Base-by-base conservation (phyloP, 768 basidiomycete genomes). In the Suillus ampliporus region DNA sequence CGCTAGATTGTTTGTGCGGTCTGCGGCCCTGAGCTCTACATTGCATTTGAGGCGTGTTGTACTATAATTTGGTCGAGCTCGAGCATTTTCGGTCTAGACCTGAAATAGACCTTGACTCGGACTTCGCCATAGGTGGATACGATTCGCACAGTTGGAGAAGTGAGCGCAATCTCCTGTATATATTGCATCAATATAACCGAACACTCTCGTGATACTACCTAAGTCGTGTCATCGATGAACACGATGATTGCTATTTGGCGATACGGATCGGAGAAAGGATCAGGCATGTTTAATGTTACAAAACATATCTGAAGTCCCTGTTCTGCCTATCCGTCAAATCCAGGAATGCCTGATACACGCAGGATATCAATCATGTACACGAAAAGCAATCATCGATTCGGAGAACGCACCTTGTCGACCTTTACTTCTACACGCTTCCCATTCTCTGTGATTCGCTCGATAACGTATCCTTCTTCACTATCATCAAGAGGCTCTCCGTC, bases 261-360 rank as follows among this genome's bases (percentile, higher is more conserved):
- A 46, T 11, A 21, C 13, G 23, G n/a, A 26, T 47, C 13, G 7
- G 23, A 47, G 21, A 46, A 46, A 13, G 21, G 44, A 46, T 46
- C n/a, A 4, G 6, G 46, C 14, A 5, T 31, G 28, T 10, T n/a
- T 35, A 11, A 51, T 31, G 28, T 68, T 73, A 90, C 61, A 90
- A 74, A 28, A 90, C 87, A 69, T 91, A 91, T 76, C 90, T 79
- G 74, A 89, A 91, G 59, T 89, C 87, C 13, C 84, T 80, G 67
- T 91, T 91, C 71, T 90, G 86, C 31, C 75, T 78, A 69, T 92
- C 90, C 2, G 90, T 92, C 67, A 91, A 75, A 69, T 92, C 90
- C 76, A 90, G 71, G 71, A 84, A 89, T 80, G 85, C 89, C 88
- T 91, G 57, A 38, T 7, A 17, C 1, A n/a, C 19, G 21, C 57